phyloP scores from a whole-genome alignment of 225 moss, liverwort and hornwort genomes.

The Antitrichia curtipendula region DNA sequence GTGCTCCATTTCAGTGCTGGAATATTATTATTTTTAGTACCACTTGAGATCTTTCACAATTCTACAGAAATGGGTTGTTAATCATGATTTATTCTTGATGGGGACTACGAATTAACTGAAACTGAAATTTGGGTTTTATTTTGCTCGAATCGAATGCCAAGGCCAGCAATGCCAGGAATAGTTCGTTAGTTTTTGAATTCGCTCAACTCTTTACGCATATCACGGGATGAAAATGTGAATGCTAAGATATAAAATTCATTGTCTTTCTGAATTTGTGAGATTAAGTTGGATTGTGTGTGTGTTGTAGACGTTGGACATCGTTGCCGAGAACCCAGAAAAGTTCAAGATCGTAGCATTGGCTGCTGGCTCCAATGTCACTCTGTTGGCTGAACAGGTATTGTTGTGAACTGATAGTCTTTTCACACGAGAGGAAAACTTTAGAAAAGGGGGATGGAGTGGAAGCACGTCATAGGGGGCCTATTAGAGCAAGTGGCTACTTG shows the following conservation, averaged over 20 bases:
- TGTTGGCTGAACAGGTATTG: slow-evolving; percentile 82
- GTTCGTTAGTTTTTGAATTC: background rate
- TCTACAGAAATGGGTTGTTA: background rate
- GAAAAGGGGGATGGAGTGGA: background rate
- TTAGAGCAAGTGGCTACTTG: background rate
- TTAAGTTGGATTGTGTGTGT: background rate
- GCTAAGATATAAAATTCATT: background rate
- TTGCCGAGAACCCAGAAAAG: slow-evolving; percentile 68
- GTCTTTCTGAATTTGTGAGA: background rate
- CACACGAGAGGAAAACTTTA: background rate
- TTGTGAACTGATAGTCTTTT: background rate
- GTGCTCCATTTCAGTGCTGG: background rate
- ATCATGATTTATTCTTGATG: background rate
- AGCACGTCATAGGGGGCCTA: background rate
- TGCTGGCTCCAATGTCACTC: slow-evolving; percentile 80
- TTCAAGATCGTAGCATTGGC: slow-evolving; percentile 90
- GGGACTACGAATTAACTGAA: background rate
- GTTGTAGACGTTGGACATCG: slow-evolving; percentile 74
- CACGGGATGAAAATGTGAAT: background rate
- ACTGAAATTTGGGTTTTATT: background rate
- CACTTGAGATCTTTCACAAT: background rate
- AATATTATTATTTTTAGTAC: background rate
- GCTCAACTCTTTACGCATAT: background rate
- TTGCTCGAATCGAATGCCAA: background rate
- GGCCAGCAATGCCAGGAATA: background rate